A percentile compares a stretch with the other conserved stretches of the same genome.
Conservation (phyloP, 345 rosid genomes). For the Lenwebbia sp. region DNA sequence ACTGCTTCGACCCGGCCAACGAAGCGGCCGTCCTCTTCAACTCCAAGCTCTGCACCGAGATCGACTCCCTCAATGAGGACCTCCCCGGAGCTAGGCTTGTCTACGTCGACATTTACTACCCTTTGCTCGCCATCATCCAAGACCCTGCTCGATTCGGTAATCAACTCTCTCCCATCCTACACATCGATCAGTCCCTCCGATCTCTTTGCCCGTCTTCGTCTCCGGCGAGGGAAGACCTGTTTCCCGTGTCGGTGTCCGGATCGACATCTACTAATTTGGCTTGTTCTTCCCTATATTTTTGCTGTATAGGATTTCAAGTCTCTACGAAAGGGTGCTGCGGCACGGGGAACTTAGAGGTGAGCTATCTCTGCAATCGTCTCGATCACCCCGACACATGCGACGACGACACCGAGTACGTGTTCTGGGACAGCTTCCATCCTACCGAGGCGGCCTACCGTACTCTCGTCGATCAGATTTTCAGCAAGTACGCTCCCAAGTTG, state of each 20-base stretch:
- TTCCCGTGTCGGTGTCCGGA: not conserved
- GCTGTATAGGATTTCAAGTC: conserved; percentile 41
- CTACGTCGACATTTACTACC: conserved; percentile 28
- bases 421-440: conserved; percentile 84
- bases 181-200: not conserved
- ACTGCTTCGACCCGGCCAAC: conserved; percentile 31
- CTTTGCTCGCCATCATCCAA: conserved; percentile 24
- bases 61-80: conserved; percentile 14
- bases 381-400: conserved; percentile 17
- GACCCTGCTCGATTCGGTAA: conserved; percentile 46
- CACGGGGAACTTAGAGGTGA: conserved; percentile 49
- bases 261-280: not conserved
- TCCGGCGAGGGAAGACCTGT: no score
- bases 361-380: conserved; percentile 25
- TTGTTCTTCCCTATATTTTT: not conserved
- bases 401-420: conserved; percentile 37
- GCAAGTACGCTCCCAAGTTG: not conserved
- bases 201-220: not conserved
- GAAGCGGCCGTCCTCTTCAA: conserved; percentile 45
- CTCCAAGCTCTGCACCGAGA: conserved; percentile 26
- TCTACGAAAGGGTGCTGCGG: conserved; percentile 58
- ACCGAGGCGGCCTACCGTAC: conserved; percentile 37
- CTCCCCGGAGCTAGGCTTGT: conserved; percentile 19
- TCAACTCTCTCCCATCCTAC: no score
- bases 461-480: not conserved